phyloP scores from a whole-genome alignment of 2,329 filamentous ascomycete species.

The Spiromastix sp. region DNA sequence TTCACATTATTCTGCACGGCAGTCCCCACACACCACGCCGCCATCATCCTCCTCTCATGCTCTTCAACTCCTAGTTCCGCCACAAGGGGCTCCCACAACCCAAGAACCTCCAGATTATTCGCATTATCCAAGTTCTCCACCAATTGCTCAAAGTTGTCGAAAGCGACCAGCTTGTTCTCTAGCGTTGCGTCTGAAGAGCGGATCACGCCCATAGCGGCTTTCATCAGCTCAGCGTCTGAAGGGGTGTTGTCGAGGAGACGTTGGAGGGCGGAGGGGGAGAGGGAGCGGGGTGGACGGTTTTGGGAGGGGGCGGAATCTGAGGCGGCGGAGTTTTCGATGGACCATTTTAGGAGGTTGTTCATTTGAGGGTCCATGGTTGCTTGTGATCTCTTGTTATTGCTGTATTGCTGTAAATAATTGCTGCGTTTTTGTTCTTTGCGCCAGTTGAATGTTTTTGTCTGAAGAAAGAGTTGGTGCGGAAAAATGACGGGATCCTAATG shows the following conservation, averaged over 20 bases:
- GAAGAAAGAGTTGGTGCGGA: too few relatives aligned
- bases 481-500: too few relatives aligned
- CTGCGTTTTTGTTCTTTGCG: conserved; percentile 11
- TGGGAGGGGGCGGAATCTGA: conserved; percentile 24
- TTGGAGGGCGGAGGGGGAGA: conserved; percentile 20
- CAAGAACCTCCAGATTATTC: conserved; percentile 74
- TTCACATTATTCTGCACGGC: conserved; percentile 93
- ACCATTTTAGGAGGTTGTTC: conserved; percentile 73
- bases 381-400: too few relatives aligned
- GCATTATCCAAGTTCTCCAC: conserved; percentile 93
- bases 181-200: conserved; percentile 54
- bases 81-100: conserved; percentile 74
- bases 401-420: conserved; percentile 5
- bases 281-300: conserved; percentile 13
- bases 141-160: conserved; percentile 91
- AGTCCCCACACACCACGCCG: conserved; percentile 89
- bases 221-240: conserved; percentile 88
- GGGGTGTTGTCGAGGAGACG: conserved; percentile 52
- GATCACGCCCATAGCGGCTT: conserved; percentile 68
- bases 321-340: conserved; percentile 51
- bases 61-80: conserved; percentile 57
- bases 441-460: background rate
- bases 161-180: conserved; percentile 69
- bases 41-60: conserved; percentile 65
- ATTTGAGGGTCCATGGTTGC: conserved; percentile 50